Evolutionary conservation across 2,329 filamentous ascomycete genomes (phyloP), one percentile per base, ranked within the genome.

Genomic region (Hypoxylon sp.): DNA sequence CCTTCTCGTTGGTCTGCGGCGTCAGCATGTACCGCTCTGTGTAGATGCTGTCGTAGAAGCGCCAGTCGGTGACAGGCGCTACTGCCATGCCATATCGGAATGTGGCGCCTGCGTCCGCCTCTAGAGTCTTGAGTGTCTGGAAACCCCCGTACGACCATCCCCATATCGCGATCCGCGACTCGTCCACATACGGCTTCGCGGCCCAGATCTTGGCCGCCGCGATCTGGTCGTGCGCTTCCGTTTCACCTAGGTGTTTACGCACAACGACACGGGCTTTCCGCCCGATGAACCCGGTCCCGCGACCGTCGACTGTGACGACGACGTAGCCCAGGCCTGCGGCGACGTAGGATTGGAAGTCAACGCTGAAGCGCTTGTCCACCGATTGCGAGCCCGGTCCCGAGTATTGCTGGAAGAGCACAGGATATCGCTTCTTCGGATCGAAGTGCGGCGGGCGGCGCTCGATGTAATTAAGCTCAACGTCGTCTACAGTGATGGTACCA

Each of bases 81-180:
- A 99, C 97, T 5, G 97, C 94, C 92, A 99, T 97, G 73, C 96
- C 97, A 79, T 99, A 99, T 70, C 90, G 90, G 83, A 98, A 99
- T 0, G 94, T 98, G 76, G 89, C 79, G 4, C 97, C 96, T 7
- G 89, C 95, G 77, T 99, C 96, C 68, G 89, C 87, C 83, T 99
- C 96, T 11, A 99, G 89, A 0, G 93, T 96, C 83, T 99, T 99
- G 75, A 99, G 86, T 5, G 96, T 93, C 84, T 93, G 92, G 84
- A 97, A 99, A 10, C 96, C 96, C 63, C 96, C 96, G 76, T 96
- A 99, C 69, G 93, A 97, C 96, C 96, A 99, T 51, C 96, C 96
- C 96, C 96, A 99, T 76, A 99, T 97, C 19, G 94, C 94, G 73
- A 99, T 88, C 60, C 92, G 89, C 5, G 89, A 85, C 25, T 87